Conservation (phyloP, 805 yeast species). For the Hanseniaspora singularis region DNA sequence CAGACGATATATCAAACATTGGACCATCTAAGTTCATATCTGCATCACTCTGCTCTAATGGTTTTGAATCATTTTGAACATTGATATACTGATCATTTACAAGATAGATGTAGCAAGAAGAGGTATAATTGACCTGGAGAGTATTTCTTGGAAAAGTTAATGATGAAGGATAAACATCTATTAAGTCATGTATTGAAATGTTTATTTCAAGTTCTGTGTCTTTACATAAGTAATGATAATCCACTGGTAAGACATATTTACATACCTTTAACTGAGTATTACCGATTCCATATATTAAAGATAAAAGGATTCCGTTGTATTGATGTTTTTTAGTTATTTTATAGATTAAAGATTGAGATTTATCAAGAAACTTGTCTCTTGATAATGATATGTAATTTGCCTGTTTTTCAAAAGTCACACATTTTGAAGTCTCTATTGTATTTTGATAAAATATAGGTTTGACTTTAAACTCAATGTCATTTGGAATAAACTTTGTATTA, state of each 20-base stretch:
- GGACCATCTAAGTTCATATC: too few relatives aligned
- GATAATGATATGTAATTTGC: conserved; percentile 5
- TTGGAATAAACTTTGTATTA: conserved; percentile 1
- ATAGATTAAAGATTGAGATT: not conserved
- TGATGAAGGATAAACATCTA: too few relatives aligned
- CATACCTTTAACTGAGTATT: not conserved
- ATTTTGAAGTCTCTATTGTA: not conserved
- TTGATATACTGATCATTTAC: conserved; percentile 9
- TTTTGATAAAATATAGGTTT: conserved; percentile 5
- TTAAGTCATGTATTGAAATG: too few relatives aligned
- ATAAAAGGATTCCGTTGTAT: conserved; percentile 5
- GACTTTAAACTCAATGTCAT: conserved; percentile 2
- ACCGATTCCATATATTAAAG: not conserved
- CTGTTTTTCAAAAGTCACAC: not conserved
- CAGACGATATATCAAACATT: conserved; percentile 2
- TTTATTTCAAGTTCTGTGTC: conserved; percentile 1
- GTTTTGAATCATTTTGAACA: not conserved
- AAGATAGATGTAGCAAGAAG: conserved; percentile 9
- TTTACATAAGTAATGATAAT: conserved; percentile 3
- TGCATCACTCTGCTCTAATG: too few relatives aligned
- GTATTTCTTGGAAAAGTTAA: too few relatives aligned
- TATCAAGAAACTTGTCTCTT: conserved; percentile 1
- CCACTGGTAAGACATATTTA: not conserved
- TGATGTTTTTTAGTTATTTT: conserved; percentile 10
- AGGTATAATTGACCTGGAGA: conserved; percentile 1